Evolutionary conservation across 1,284 basidiomycete genomes (phyloP).

Genomic region (Ceratobasidium sp.): DNA sequence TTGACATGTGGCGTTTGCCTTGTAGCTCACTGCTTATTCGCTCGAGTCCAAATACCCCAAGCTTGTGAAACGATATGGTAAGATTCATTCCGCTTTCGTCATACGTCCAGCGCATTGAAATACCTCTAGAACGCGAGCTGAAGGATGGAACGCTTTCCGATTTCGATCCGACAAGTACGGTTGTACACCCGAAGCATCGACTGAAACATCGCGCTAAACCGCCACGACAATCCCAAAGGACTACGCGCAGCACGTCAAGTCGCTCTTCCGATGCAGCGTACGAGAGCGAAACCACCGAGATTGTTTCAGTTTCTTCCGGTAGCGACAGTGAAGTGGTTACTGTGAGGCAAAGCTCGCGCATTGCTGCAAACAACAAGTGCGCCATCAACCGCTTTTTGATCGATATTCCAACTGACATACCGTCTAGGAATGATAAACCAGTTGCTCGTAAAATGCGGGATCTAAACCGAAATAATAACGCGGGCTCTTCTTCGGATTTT

Average conservation of each 20-base stretch:
- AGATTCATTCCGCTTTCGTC: neutral
- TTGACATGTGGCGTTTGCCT: neutral
- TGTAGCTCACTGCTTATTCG: constrained; percentile 3
- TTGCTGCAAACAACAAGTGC: constrained; percentile 1
- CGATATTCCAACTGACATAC: neutral
- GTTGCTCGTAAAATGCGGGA: neutral
- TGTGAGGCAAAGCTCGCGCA: constrained; percentile 15
- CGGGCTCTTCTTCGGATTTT: neutral
- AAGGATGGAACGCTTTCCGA: constrained; percentile 4
- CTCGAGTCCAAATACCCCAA: neutral
- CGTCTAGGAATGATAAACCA: neutral
- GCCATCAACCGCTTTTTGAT: neutral
- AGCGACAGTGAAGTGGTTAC: constrained; percentile 2
- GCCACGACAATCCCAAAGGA: neutral
- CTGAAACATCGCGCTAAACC: neutral
- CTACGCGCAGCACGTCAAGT: neutral
- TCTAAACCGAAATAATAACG: constrained; percentile 19
- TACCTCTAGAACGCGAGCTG: constrained; percentile 2
- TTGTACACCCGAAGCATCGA: constrained; percentile 24
- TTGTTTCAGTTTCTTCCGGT: constrained; percentile 9
- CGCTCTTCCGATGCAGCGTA: constrained; percentile 14
- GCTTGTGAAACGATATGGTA: constrained; percentile 25
- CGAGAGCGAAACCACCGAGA: neutral
- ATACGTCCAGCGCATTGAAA: neutral
- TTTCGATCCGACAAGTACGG: constrained; percentile 10